These are phyloP conservation scores for Herpotrichia juniperi DNA, from an alignment of 2,329 filamentous ascomycete genomes.

Conservation along the genomic window DNA sequence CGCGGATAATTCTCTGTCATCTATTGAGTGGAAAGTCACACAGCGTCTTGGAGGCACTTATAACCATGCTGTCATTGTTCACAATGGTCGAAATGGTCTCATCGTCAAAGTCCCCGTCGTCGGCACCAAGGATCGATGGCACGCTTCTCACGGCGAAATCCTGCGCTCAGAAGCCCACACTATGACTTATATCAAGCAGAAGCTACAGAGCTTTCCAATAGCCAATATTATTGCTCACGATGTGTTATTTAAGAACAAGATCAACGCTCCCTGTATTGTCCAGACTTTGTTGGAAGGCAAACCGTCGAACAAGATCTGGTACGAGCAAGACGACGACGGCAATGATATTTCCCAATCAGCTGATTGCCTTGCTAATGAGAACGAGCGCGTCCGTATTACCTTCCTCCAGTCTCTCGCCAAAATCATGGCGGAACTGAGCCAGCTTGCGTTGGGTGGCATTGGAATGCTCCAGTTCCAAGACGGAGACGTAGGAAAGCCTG, in stretches of 20 bases:
- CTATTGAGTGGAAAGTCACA: not conserved
- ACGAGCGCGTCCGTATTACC: not conserved
- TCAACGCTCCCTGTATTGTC: constrained; percentile 17
- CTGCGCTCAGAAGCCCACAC: not conserved
- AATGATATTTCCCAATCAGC: not conserved
- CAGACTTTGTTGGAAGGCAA: constrained; percentile 3
- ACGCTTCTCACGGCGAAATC: not conserved
- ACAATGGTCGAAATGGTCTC: not conserved
- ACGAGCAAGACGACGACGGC: not conserved
- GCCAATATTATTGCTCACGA: constrained; percentile 13
- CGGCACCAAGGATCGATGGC: not conserved
- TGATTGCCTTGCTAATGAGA: not conserved
- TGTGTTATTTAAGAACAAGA: constrained; percentile 12
- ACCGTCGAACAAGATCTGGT: constrained; percentile 13
- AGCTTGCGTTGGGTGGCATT: constrained; percentile 9
- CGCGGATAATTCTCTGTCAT: no score
- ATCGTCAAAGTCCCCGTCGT: constrained; percentile 1
- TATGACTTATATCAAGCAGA: not conserved
- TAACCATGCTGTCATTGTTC: not conserved
- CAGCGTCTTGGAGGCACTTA: not conserved
- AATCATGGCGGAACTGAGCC: constrained; percentile 4
- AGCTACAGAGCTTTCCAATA: constrained; percentile 5
- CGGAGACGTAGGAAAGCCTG: not conserved
- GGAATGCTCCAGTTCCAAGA: constrained; percentile 1
- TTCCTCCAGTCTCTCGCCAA: constrained; percentile 12